Evolutionary conservation across 371 early-diverging fungal genomes (phyloP).

Genomic region (Mortierella sp.): DNA sequence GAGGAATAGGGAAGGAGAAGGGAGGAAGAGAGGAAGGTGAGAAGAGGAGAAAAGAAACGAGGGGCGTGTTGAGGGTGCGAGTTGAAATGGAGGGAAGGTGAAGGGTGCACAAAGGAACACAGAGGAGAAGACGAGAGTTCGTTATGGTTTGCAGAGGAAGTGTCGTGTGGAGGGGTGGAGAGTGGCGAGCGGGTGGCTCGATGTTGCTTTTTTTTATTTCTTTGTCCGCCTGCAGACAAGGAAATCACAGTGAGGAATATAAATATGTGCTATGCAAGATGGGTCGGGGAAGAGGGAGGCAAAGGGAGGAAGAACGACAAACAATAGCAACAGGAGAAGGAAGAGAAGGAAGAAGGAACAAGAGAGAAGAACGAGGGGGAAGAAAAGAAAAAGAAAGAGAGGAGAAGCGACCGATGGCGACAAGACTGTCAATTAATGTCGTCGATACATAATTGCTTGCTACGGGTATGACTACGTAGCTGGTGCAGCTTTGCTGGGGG

Average conservation of each 20-base stretch:
- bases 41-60: background rate
- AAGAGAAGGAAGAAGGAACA: background rate
- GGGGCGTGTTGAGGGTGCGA: background rate
- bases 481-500: no score
- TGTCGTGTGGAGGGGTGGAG: background rate
- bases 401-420: background rate
- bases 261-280: background rate
- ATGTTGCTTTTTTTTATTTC: background rate
- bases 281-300: background rate
- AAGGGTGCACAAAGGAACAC: slow-evolving; percentile 9
- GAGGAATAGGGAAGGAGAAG: background rate
- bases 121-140: background rate
- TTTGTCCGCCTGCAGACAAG: slow-evolving; percentile 13
- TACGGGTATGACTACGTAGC: no score
- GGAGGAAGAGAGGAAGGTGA: background rate
- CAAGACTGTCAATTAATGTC: background rate
- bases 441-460: no score
- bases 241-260: background rate
- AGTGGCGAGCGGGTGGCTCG: background rate
- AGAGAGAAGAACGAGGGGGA: background rate
- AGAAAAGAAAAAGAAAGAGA: background rate
- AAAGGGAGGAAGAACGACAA: background rate
- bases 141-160: background rate
- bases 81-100: background rate
- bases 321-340: background rate